Evolutionary conservation across 805 yeast genomes (phyloP), one percentile per base, ranked within the genome.

Genomic region (Komagataella kurtzmanii): DNA sequence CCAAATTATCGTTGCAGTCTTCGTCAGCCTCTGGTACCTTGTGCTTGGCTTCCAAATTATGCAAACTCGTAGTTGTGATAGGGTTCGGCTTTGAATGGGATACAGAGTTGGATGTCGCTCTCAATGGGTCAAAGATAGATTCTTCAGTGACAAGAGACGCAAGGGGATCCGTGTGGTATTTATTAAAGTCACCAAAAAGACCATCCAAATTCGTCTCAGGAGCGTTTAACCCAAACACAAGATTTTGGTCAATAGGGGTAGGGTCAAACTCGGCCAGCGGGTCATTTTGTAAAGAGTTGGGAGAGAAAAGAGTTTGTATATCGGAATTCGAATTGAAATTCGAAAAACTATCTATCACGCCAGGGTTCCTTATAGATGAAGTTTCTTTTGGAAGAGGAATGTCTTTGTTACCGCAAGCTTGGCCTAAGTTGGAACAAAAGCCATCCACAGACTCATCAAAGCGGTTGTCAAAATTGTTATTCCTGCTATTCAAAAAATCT

Each of bases 321-420:
- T 30, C 40, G 14, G 40, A 10, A 10, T 10, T 30, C 14, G 40
- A 30, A 5, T 30, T 30, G 12, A 30, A 14, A 14, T 30, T 30
- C 40, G 40, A 30, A n/a, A 30, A 10, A 14, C 40, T 30, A 44
- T 44, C 46, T 19, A 17, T 19, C 18, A 44, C 46, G n/a, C 8
- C 19, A 17, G 46, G 46, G 23, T 17, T 44, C 14, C 46, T 44
- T 17, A 19, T 19, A 4, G 46, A 19, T 17, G 23, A 17, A 17
- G 23, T 17, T n/a, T 44, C 60, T 58, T 68, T 65, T 2, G 96
- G 95, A 3, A 82, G 63, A 3, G 93, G 96, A 56, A 77, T 67
- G 14, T 74, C 74, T 58, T 73, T 81, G 6, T 83, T 81, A 17
- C 97, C 97, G 66, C 97, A 90, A 1, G 89, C 97, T 63, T 80